These are phyloP conservation scores for Kwoniella shivajii DNA, from an alignment of 1,284 basidiomycete species.

Conservation along the genomic window DNA sequence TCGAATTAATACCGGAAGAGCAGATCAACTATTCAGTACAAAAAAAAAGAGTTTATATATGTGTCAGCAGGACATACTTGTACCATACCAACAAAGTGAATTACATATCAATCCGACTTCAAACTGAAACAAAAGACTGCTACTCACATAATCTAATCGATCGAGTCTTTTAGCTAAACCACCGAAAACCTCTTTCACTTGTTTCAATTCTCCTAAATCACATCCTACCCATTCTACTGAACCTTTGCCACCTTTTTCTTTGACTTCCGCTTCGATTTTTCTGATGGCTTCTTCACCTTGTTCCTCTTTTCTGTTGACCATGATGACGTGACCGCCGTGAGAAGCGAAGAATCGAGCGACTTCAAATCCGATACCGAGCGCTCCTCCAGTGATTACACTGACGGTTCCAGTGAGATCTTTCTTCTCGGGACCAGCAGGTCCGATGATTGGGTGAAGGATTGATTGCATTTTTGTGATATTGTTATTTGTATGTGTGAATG, in stretches of 20 bases:
- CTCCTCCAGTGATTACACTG: conserved; percentile 58
- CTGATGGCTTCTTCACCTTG: conserved; percentile 55
- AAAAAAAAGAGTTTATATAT: not conserved
- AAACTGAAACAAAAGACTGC: too few species aligned
- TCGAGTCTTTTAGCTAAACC: conserved; percentile 49
- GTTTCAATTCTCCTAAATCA: conserved; percentile 54
- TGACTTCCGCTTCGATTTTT: conserved; percentile 48
- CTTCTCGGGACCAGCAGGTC: conserved; percentile 37
- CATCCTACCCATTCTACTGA: conserved; percentile 55
- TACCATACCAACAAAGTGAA: not conserved
- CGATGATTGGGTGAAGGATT: conserved; percentile 40
- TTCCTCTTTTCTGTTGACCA: conserved; percentile 55
- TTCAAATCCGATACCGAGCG: conserved; percentile 55
- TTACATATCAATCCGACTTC: not conserved
- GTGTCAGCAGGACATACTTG: not conserved
- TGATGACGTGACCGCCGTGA: conserved; percentile 54
- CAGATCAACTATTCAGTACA: conserved; percentile 49
- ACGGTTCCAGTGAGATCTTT: conserved; percentile 50
- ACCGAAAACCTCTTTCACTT: conserved; percentile 55
- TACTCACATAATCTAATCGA: conserved; percentile 56
- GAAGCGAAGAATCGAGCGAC: conserved; percentile 41
- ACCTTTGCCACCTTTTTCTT: conserved; percentile 34
- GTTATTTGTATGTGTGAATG: not conserved
- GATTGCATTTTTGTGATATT: conserved; percentile 32
- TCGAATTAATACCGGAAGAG: conserved; percentile 56